Base-by-base conservation (phyloP, 495 filamentous ascomycete genomes). In the Friedmanniomyces endolithicus region DNA sequence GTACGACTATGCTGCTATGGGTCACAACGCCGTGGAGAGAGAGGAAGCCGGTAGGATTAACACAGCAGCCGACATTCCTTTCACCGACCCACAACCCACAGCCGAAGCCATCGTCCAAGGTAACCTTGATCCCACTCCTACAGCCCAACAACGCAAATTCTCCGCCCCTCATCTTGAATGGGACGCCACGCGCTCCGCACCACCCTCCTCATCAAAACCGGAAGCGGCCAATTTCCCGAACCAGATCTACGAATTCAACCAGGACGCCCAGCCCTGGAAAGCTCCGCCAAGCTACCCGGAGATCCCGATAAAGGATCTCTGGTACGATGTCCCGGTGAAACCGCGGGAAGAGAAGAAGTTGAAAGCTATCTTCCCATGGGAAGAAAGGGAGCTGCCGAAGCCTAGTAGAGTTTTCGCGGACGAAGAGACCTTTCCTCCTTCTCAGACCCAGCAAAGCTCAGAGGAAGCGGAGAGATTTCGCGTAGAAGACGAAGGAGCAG, bases 331-430 rank as follows among this genome's bases (percentile, higher is more conserved):
- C 20, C 88, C 87, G 2, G 33, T 8, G 37, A 16, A 41, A 14
- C 73, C 75, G 51, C 75, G 73, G 11, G 77, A 76, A 55, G 76
- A 76, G 23, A 69, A 81, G 55, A 77, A 73, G 53, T 75, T 81
- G 2, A 75, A 76, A 35, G 75, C 81, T 7, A 75, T 95, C 29
- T 96, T 96, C 69, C 89, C 88, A 14, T 96, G 90, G 90, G 90
- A 96, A 65, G 65, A 61, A 22, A 66, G 65, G 41, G 52, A 78
- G 46, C 75, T 76, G 33, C 74, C 81, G 0, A 78, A 72, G 63
- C 75, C 89, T 1, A 82, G 85, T 22, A 81, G 90, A 24, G 76
- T 89, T 19, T 95, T 95, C 60, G 62, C 75, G 6, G 76, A 84
- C 35, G 80, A 82, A 52, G 69, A 71, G 20, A 63, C 70, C 17